Percentiles rank a stretch among this genome's conserved stretches.
These are phyloP conservation scores for Monosporozyma servazzii DNA, from an alignment of 805 yeast genomes.

Conservation along the genomic window DNA sequence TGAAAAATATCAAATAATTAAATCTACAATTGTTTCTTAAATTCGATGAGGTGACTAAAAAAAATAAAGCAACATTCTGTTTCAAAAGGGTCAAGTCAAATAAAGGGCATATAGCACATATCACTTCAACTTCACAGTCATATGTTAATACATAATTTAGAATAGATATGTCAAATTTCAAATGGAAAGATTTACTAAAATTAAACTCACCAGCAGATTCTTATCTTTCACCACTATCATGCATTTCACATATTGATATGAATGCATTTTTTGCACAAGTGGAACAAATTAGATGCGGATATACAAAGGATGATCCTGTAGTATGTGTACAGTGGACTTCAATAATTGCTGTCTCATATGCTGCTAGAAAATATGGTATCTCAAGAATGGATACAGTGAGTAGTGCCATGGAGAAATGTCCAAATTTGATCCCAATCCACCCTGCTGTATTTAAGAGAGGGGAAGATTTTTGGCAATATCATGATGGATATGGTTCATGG, in stretches of 20 bases:
- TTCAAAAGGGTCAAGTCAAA: not conserved
- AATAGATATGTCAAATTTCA: slow-evolving; percentile 34
- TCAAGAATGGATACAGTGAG: slow-evolving; percentile 64
- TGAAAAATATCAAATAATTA: not conserved
- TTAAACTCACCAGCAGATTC: slow-evolving; percentile 40
- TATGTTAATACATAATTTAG: not conserved
- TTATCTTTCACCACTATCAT: slow-evolving; percentile 59
- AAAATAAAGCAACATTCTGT: not conserved
- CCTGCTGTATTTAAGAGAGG: slow-evolving; percentile 92
- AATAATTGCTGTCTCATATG: slow-evolving; percentile 81
- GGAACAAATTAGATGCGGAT: slow-evolving; percentile 66
- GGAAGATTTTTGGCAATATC: slow-evolving; percentile 73
- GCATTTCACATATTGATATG: slow-evolving; percentile 78
- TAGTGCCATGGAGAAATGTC: slow-evolving; percentile 68
- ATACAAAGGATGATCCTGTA: slow-evolving; percentile 64
- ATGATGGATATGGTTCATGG: slow-evolving; percentile 32
- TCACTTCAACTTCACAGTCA: not conserved
- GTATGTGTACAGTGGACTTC: slow-evolving; percentile 93
- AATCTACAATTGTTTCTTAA: not conserved
- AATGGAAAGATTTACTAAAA: slow-evolving; percentile 40
- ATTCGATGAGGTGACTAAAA: not conserved
- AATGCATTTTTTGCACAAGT: slow-evolving; percentile 96
- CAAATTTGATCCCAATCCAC: slow-evolving; percentile 68
- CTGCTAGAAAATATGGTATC: slow-evolving; percentile 81
- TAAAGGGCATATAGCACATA: not conserved